Evolutionary conservation across 176 grass and related monocot genomes (phyloP), one percentile per base, ranked within the genome.

Genomic region (Microstegium vimineum): DNA sequence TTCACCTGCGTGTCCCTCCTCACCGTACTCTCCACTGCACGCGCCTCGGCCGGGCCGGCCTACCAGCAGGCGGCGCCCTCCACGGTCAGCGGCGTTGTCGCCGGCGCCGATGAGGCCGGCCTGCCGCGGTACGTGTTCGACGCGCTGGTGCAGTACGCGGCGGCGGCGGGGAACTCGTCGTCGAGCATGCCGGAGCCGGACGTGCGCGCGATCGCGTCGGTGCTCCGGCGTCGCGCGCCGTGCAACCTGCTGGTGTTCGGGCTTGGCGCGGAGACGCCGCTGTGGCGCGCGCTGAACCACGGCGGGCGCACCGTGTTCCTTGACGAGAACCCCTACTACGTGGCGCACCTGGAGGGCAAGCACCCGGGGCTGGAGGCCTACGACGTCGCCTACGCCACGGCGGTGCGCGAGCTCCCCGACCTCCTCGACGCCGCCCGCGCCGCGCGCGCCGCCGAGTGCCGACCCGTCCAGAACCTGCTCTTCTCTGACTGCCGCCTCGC

Each of bases 261-360:
- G 6, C 87, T 99, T 1, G 93, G 96, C 22, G 86, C 85, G 20
- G 96, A 99, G 87, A 99, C 92, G 73, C 87, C 93, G 43, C 87
- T 99, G 71, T 99, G 96, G 96, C 89, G 93, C 16, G 96, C 93
- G 33, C 89, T 99, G n/a, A 99, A 99, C 90, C 88, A 89, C 82
- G 96, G 91, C 73, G 96, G 96, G 1, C 89, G 89, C 25, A 99
- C 96, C 8, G 96, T 99, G 76, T 99, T 95, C 87, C 82, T 99
- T 23, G 96, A 99, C 69, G 96, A 99, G 91, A 99, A 99, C 91
- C 88, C 92, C 18, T 99, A 85, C 87, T 99, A 99, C 84, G 90
- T 99, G 62, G 88, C 87, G 4, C 90, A 99, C 87, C 51, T 99
- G 36, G 96, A 99, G 83, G 81, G 80, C 2, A 85, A 72, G 54